phyloP scores from a whole-genome alignment of 2,329 filamentous ascomycete genomes.

The Neofusicoccum sp. region DNA sequence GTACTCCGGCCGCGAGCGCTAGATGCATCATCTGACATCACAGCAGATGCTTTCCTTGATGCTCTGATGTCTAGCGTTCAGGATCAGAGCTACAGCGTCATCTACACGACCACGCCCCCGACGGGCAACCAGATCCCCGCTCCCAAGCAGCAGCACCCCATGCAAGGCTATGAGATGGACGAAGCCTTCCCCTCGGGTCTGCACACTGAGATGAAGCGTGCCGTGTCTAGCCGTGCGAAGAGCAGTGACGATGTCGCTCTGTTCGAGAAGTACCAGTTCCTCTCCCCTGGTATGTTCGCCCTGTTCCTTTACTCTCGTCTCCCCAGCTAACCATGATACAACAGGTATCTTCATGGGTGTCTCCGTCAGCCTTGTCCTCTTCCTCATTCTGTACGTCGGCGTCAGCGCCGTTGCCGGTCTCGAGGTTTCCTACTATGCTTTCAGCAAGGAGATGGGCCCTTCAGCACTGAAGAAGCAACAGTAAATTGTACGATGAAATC shows the following conservation, averaged over 20 bases:
- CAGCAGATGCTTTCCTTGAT: conserved; percentile 42
- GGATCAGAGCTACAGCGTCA: conserved; percentile 67
- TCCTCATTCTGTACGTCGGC: conserved; percentile 78
- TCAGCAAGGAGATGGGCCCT: conserved; percentile 95
- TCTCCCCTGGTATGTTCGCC: conserved; percentile 72
- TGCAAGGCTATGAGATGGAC: conserved; percentile 62
- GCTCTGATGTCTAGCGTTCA: conserved; percentile 52
- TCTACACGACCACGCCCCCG: conserved; percentile 70
- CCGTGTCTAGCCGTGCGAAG: conserved; percentile 44
- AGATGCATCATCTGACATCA: conserved; percentile 18
- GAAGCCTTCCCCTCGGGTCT: conserved; percentile 58
- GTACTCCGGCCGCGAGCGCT: not conserved
- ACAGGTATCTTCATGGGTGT: conserved; percentile 88
- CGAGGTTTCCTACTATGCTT: conserved; percentile 89
- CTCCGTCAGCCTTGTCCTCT: conserved; percentile 68
- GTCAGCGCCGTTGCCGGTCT: conserved; percentile 76
- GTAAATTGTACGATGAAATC: conserved; percentile 35
- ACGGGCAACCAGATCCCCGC: conserved; percentile 23
- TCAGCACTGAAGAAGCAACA: conserved; percentile 81
- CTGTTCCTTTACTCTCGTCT: not conserved
- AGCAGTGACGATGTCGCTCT: conserved; percentile 45
- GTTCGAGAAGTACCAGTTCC: conserved; percentile 94
- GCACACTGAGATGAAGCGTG: conserved; percentile 78
- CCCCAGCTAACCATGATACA: not conserved
- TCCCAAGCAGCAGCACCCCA: conserved; percentile 23